Conservation (phyloP, 176 grass and related monocot species). For the Eleusine indica region DNA sequence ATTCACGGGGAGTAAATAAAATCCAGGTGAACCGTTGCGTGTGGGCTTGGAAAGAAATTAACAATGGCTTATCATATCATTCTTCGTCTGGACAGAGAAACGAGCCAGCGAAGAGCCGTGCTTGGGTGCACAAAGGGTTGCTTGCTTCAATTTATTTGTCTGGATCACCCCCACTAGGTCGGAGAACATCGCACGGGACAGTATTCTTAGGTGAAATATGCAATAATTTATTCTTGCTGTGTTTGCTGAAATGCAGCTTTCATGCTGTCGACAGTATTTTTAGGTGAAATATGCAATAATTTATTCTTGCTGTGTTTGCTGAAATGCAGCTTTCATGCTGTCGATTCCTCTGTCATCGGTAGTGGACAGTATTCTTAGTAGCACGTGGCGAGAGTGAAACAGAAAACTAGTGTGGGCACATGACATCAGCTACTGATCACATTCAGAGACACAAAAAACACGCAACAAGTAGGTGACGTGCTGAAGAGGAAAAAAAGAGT, state of each 20-base stretch:
- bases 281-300: no score
- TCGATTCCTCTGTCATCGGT: not conserved
- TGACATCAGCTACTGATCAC: not conserved
- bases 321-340: not conserved
- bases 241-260: not conserved
- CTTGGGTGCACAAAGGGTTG: not conserved
- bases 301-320: no score
- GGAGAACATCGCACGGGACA: not conserved
- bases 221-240: no score
- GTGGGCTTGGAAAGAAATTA: not conserved
- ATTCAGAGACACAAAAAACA: not conserved
- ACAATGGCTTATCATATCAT: slow-evolving; percentile 1
- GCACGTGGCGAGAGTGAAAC: not conserved
- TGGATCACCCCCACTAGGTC: not conserved
- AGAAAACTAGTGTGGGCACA: not conserved
- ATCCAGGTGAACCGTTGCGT: not conserved
- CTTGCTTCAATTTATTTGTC: not conserved
- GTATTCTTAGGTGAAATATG: no score
- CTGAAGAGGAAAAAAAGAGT: no score
- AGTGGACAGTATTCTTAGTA: not conserved
- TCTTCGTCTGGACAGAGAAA: not conserved
- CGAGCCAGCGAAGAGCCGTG: slow-evolving; percentile 6
- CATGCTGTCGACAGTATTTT: not conserved
- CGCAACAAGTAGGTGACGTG: no score
- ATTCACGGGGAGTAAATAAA: not conserved